These are phyloP conservation scores for Pseudocercospora fuligena DNA, from an alignment of 2,329 filamentous ascomycete genomes.

Conservation along the genomic window DNA sequence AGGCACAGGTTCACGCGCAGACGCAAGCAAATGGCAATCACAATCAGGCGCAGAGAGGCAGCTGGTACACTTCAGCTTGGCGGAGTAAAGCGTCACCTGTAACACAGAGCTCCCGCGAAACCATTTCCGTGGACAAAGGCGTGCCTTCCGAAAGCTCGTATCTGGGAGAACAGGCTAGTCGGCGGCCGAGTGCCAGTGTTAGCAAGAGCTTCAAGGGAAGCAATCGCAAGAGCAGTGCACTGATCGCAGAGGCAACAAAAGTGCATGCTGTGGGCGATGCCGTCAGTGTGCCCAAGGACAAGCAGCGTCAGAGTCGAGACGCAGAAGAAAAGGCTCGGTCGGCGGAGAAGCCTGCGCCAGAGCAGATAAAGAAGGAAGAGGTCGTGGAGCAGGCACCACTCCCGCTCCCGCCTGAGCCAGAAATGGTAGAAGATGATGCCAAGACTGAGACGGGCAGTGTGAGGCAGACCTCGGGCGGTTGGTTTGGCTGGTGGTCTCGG, in stretches of 20 bases:
- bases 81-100: slow-evolving; percentile 51
- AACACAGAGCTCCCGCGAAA: slow-evolving; percentile 53
- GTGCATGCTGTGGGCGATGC: slow-evolving; percentile 48
- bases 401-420: slow-evolving; percentile 51
- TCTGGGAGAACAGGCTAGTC: slow-evolving; percentile 37
- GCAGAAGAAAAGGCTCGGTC: slow-evolving; percentile 32
- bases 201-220: slow-evolving; percentile 47
- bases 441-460: slow-evolving; percentile 32
- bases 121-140: slow-evolving; percentile 50
- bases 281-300: slow-evolving; percentile 36
- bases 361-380: slow-evolving; percentile 26
- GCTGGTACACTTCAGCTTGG: slow-evolving; percentile 52
- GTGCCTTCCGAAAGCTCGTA: slow-evolving; percentile 46
- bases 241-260: slow-evolving; percentile 52
- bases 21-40: slow-evolving; percentile 11
- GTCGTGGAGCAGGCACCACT: slow-evolving; percentile 47
- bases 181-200: slow-evolving; percentile 39
- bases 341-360: slow-evolving; percentile 18
- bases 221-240: slow-evolving; percentile 51
- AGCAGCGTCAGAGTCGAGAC: slow-evolving; percentile 29
- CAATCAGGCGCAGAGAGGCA: slow-evolving; percentile 29
- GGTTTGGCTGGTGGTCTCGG: slow-evolving; percentile 58
- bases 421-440: slow-evolving; percentile 29
- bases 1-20: slow-evolving; percentile 1
- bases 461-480: slow-evolving; percentile 39